Conservation (phyloP, 768 basidiomycete genomes). For the Naematelia aurantialba region DNA sequence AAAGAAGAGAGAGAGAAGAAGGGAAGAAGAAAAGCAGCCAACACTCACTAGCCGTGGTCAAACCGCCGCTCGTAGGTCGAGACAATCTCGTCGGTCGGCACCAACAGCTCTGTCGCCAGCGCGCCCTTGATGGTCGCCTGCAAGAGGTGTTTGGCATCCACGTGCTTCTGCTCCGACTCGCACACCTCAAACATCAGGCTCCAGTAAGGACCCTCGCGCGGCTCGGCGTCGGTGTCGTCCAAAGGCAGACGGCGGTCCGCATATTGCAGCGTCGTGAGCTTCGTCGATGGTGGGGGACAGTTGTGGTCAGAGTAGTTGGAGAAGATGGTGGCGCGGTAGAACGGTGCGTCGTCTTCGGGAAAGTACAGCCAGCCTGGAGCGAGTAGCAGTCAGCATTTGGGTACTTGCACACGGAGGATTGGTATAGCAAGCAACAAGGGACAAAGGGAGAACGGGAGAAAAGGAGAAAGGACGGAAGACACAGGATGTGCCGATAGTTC, state of each 20-base stretch:
- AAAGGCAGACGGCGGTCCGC: conserved; percentile 43
- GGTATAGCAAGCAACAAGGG: too few species aligned
- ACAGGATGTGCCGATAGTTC: too few species aligned
- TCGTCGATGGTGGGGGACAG: conserved; percentile 30
- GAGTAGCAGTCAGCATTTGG: neutral
- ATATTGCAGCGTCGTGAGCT: conserved; percentile 48
- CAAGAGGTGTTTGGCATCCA: conserved; percentile 48
- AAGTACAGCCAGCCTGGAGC: conserved; percentile 42
- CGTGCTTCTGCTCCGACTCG: conserved; percentile 50
- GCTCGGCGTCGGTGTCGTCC: conserved; percentile 25
- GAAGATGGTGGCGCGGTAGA: conserved; percentile 53
- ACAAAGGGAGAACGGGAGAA: too few species aligned
- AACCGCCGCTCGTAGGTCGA: conserved; percentile 50
- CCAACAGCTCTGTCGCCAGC: conserved; percentile 45
- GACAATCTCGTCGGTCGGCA: conserved; percentile 51
- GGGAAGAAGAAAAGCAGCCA: neutral
- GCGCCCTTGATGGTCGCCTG: conserved; percentile 50
- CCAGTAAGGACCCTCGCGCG: conserved; percentile 49
- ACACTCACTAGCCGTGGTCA: conserved; percentile 46
- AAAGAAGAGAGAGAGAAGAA: neutral
- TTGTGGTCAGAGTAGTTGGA: conserved; percentile 53
- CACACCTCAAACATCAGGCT: conserved; percentile 53
- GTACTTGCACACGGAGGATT: too few species aligned
- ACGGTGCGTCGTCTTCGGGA: conserved; percentile 52
- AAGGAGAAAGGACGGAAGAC: too few species aligned